phyloP scores from a whole-genome alignment of 1,284 basidiomycete species.

The Melampsora medusae region DNA sequence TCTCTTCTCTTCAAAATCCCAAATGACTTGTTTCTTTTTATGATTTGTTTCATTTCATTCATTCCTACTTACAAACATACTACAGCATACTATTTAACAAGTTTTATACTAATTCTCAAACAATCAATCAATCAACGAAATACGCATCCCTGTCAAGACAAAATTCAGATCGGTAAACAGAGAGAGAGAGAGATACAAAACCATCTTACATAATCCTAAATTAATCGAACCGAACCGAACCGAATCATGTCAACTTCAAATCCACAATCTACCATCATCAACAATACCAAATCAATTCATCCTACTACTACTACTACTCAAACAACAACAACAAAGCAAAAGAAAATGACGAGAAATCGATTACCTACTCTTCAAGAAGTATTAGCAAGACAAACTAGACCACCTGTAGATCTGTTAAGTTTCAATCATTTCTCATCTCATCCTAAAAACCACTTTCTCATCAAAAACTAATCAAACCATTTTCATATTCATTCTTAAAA shows the following conservation, averaged over 20 bases:
- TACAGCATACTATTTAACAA: too few relatives aligned
- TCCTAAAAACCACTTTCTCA: not conserved
- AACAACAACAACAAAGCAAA: conserved; percentile 3
- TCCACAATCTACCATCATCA: not conserved
- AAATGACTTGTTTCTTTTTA: too few relatives aligned
- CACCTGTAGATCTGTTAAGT: conserved; percentile 85
- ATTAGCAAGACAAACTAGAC: conserved; percentile 63
- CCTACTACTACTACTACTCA: not conserved
- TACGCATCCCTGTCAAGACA: too few relatives aligned
- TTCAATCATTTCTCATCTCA: not conserved
- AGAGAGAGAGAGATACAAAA: too few relatives aligned
- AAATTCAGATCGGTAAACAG: too few relatives aligned
- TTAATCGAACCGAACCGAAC: not conserved
- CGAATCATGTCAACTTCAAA: not conserved
- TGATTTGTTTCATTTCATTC: too few relatives aligned
- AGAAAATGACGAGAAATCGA: conserved; percentile 38
- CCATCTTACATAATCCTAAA: too few relatives aligned
- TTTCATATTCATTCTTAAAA: not conserved
- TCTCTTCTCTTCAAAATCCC: too few relatives aligned
- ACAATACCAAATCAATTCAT: not conserved
- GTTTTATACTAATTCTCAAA: too few relatives aligned
- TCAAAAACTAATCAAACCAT: conserved; percentile 15
- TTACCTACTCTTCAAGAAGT: conserved; percentile 43
- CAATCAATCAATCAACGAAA: too few relatives aligned
- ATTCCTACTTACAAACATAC: too few relatives aligned